Evolutionary conservation across 1,284 basidiomycete genomes (phyloP), one percentile per base, ranked within the genome.

Genomic region (Cronartium quercuum): DNA sequence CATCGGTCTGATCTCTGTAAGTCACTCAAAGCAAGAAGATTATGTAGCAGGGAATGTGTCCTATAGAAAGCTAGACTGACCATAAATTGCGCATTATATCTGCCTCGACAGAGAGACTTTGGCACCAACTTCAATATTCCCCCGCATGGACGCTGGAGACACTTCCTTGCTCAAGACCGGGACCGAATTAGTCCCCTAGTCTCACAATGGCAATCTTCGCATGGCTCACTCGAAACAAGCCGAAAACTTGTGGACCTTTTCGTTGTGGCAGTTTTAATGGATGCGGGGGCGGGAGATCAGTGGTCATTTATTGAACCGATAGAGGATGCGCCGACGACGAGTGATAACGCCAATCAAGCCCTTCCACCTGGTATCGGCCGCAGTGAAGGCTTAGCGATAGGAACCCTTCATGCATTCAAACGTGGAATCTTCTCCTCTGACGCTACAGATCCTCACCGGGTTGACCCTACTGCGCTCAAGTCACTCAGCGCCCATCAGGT

Each of bases 361-460:
- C 42, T 9, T 9, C 42, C 24, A 37, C 29, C 38, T 44, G 84
- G 83, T 9, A 94, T 91, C 79, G 84, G 85, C 21, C 84, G 94
- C 63, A 92, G 90, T 0, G 94, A 98, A 81, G 94, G 94, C 0
- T 84, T 98, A n/a, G 94, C 90, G 0, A 89, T 97, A 4, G 94
- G 93, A 0, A 92, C 90, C 79, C 83, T 92, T 64, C 88, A 92
- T 80, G 96, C 97, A 92, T 98, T 96, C 78, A 82, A 86, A 66
- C 82, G 84, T 5, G 94, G 94, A 0, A 82, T 92, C 66, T 97
- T 96, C 82, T 91, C 90, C 7, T 85, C 88, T n/a, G 84, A 86
- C 77, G 79, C 79, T 9, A 80, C 82, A 0, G 86, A 91, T 77
- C 89, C 89, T 13, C 85, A 86, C 80, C 86, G 86, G 69, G 93